Evolutionary conservation across 441 rosid species (phyloP), one percentile per base, ranked within the genome.

Genomic region (Lepidium campestre): DNA sequence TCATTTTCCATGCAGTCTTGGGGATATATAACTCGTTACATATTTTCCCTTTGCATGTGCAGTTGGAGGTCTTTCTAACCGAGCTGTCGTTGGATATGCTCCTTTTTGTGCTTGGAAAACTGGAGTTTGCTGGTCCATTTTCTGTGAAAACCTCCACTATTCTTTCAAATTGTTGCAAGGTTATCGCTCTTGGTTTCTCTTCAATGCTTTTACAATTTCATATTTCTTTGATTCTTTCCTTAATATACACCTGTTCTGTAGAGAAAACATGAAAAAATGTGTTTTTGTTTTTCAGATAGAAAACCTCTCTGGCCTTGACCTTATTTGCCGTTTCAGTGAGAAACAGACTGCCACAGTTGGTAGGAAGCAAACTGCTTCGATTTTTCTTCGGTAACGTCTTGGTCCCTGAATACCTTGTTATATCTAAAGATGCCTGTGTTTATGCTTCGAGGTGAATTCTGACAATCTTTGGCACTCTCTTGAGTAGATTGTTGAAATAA

Each of bases 111-210:
- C 62, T 87, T 52, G 99, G 96, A 67, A 78, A 86, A 76, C 74
- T 94, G 75, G 79, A 86, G 68, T 71, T 91, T 81, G 96, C 97
- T 63, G 99, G 99, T 77, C 99, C 99, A 23, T 91, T 83, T 78
- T 72, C 93, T 44, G 80, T 87, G 70, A 86, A 82, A 77, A 85
- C 83, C 71, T 72, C 95, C 56, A 66, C 41, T 62, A 82, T 89
- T 75, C 77, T 89, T 71, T 80, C 96, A 70, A 89, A 89, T 68
- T 83, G 86, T 73, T 89, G 97, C 92, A 91, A 89, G 99, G 63
- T 71, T 59, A 40, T 55, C 32, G n/a, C 56, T 67, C 56, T 60
- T 58, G 48, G 39, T 57, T 32, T 31, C 14, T 75, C 44, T 65
- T 57, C n/a, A 63, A 44, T 61, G 34, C 67, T 47, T 62, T 54